Evolutionary conservation across 2,329 filamentous ascomycete species (phyloP).

Genomic region (Cryphonectria parasitica): DNA sequence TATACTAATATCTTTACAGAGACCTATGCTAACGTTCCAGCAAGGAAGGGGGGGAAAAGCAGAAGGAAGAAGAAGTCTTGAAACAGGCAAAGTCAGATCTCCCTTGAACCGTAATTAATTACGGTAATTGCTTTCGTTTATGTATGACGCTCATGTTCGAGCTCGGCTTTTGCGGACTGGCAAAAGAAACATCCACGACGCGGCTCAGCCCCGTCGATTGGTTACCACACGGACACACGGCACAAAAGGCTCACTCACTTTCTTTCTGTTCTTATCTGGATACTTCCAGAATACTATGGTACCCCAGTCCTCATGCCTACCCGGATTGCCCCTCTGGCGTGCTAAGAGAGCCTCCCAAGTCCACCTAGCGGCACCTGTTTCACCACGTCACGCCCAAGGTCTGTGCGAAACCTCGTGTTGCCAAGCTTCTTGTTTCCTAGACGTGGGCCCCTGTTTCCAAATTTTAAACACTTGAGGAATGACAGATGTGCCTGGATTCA

Average conservation of each 20-base stretch:
- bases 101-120: not conserved
- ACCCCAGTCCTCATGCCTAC: too few relatives aligned
- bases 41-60: not conserved
- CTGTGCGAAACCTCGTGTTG: conserved; percentile 21
- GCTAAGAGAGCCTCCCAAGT: conserved; percentile 11
- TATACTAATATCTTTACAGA: not conserved
- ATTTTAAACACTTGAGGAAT: not conserved
- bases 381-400: conserved; percentile 8
- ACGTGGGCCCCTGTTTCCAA: not conserved
- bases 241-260: not conserved
- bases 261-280: not conserved
- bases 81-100: not conserved
- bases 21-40: not conserved
- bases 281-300: not conserved
- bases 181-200: not conserved
- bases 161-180: not conserved
- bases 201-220: not conserved
- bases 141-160: conserved; percentile 6
- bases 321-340: conserved; percentile 10
- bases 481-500: not conserved
- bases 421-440: conserved; percentile 15
- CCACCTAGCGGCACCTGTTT: conserved; percentile 12
- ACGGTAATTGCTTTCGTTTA: not conserved
- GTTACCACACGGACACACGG: not conserved
- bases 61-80: not conserved